Conservation (phyloP, 2,329 filamentous ascomycete genomes). For the Fusarium guadeloupense region DNA sequence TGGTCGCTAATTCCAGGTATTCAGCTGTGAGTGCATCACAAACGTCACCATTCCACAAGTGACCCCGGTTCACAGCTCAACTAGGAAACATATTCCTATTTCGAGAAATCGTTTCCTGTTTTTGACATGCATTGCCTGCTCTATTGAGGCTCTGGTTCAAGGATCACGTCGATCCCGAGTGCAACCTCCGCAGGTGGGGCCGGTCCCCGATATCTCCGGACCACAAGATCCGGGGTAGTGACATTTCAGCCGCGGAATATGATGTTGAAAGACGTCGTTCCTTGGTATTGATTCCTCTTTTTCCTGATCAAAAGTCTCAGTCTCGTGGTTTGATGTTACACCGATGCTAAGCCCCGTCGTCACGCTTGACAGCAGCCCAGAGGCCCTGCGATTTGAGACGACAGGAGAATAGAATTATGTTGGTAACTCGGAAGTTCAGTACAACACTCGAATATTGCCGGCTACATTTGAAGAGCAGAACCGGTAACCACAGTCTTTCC, state of each 20-base stretch:
- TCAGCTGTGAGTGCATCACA: neutral
- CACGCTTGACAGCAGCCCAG: neutral
- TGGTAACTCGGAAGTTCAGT: neutral
- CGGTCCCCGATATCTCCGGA: conserved; percentile 15
- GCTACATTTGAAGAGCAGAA: too few species aligned
- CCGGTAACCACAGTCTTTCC: too few species aligned
- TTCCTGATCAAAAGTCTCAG: neutral
- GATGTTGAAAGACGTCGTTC: neutral
- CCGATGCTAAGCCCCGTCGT: neutral
- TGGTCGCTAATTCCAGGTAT: neutral
- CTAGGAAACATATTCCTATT: neutral
- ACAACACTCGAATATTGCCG: too few species aligned
- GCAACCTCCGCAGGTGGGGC: conserved; percentile 28
- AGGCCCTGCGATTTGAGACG: neutral
- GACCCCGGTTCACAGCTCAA: neutral
- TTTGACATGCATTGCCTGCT: neutral
- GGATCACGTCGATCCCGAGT: conserved; percentile 27
- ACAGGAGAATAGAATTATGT: neutral
- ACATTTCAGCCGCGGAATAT: neutral
- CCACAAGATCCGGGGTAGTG: conserved; percentile 9
- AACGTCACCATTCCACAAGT: conserved; percentile 29
- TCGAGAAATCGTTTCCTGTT: conserved; percentile 12
- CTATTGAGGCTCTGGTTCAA: conserved; percentile 20
- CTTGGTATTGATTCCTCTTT: neutral
- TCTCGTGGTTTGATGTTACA: neutral